phyloP scores from a whole-genome alignment of 2,329 filamentous ascomycete genomes.

The Dendrostoma leiphaemia region DNA sequence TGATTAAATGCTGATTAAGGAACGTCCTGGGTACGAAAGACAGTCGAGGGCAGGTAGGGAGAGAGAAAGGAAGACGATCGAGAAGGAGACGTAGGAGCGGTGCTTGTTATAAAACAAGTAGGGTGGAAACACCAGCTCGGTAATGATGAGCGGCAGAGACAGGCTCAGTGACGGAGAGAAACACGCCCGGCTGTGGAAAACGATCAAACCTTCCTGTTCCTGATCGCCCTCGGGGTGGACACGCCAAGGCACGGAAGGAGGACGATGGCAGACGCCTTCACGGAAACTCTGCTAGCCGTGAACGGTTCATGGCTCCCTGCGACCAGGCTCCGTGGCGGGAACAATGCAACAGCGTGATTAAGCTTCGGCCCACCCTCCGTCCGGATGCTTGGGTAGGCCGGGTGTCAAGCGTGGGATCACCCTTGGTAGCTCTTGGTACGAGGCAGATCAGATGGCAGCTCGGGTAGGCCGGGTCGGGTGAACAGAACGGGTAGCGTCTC shows the following conservation, averaged over 20 bases:
- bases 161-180: conserved; percentile 12
- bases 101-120: conserved; percentile 40
- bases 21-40: conserved; percentile 22
- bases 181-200: conserved; percentile 7
- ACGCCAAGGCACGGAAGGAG: conserved; percentile 15
- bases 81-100: conserved; percentile 47
- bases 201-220: conserved; percentile 20
- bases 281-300: conserved; percentile 16
- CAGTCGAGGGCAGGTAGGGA: conserved; percentile 21
- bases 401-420: neutral
- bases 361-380: neutral
- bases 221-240: conserved; percentile 7
- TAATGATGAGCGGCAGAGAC: conserved; percentile 21
- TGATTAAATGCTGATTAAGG: conserved; percentile 32
- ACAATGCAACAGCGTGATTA: conserved; percentile 2
- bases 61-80: conserved; percentile 32
- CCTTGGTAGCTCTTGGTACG: conserved; percentile 6
- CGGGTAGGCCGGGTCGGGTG: neutral
- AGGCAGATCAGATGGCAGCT: conserved; percentile 14
- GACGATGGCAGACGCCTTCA: conserved; percentile 7
- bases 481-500: neutral
- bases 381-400: neutral
- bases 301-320: conserved; percentile 8
- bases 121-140: conserved; percentile 33
- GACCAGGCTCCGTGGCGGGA: conserved; percentile 1